phyloP scores from a whole-genome alignment of 768 basidiomycete species.

The Lentinula lateritia region DNA sequence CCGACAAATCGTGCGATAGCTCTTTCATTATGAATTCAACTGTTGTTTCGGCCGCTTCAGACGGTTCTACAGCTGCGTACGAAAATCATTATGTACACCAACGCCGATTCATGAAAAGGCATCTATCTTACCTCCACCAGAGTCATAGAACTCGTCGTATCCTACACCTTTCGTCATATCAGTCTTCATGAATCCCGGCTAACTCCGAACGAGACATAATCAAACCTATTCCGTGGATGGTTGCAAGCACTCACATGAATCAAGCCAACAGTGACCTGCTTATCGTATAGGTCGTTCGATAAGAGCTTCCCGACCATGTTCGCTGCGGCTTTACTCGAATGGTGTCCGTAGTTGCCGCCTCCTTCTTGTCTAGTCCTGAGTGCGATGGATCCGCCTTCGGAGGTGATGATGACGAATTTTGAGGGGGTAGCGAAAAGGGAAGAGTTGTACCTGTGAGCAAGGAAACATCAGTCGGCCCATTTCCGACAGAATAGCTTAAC shows the following conservation, averaged over 20 bases:
- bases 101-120: background rate
- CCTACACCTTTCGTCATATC: constrained; percentile 41
- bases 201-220: background rate
- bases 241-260: constrained; percentile 31
- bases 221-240: too few species aligned
- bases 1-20: constrained; percentile 27
- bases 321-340: constrained; percentile 40
- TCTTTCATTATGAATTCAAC: constrained; percentile 28
- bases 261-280: constrained; percentile 34
- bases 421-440: constrained; percentile 21
- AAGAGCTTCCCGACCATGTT: constrained; percentile 44
- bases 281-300: constrained; percentile 30
- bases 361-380: constrained; percentile 39
- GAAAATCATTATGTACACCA: background rate
- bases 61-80: constrained; percentile 35
- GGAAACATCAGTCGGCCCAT: background rate
- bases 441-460: constrained; percentile 13
- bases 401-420: constrained; percentile 37
- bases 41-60: constrained; percentile 32
- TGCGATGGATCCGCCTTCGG: constrained; percentile 39
- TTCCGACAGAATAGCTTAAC: background rate
- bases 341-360: constrained; percentile 44
- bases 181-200: constrained; percentile 46
- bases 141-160: constrained; percentile 36
- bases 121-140: constrained; percentile 31